phyloP scores from a whole-genome alignment of 228 moss, liverwort and hornwort genomes.

The Sphagnum fallax region DNA sequence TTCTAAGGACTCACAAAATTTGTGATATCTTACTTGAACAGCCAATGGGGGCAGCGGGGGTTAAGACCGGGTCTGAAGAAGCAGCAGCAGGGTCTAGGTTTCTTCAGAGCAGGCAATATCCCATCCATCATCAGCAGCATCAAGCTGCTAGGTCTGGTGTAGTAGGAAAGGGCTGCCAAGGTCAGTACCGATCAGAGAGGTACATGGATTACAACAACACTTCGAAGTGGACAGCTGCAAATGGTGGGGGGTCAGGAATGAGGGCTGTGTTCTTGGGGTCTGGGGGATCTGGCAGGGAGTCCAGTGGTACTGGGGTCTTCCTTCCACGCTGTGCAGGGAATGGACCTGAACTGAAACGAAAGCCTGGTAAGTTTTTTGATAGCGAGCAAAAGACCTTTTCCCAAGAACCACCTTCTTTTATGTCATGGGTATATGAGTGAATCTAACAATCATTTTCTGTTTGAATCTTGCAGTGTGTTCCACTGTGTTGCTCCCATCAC shows the following conservation, averaged over 20 bases:
- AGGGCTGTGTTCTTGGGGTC: slow-evolving; percentile 12
- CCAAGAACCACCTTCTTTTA: too few relatives aligned
- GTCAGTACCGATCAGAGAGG: background rate
- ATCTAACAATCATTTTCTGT: background rate
- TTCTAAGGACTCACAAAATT: too few relatives aligned
- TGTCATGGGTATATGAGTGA: background rate
- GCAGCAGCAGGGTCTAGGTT: too few relatives aligned
- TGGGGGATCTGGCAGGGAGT: slow-evolving; percentile 9
- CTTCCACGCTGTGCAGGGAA: slow-evolving; percentile 5
- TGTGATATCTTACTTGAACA: too few relatives aligned
- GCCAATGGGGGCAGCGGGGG: too few relatives aligned
- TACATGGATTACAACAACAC: background rate
- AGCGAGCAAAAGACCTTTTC: too few relatives aligned
- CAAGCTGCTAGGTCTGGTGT: slow-evolving; percentile 6
- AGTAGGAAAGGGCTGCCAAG: background rate
- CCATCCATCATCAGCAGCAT: background rate
- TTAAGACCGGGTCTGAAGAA: too few relatives aligned
- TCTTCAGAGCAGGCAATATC: too few relatives aligned
- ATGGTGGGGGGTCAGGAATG: slow-evolving; percentile 10
- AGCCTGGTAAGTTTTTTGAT: slow-evolving; percentile 1
- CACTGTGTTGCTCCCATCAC: slow-evolving; percentile 7
- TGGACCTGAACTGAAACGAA: slow-evolving; percentile 1
- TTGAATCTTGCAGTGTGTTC: slow-evolving; percentile 5
- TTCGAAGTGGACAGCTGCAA: background rate
- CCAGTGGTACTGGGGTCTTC: slow-evolving; percentile 15